phyloP scores from a whole-genome alignment of 1,284 basidiomycete genomes.

The Marasmius tenuissimus region DNA sequence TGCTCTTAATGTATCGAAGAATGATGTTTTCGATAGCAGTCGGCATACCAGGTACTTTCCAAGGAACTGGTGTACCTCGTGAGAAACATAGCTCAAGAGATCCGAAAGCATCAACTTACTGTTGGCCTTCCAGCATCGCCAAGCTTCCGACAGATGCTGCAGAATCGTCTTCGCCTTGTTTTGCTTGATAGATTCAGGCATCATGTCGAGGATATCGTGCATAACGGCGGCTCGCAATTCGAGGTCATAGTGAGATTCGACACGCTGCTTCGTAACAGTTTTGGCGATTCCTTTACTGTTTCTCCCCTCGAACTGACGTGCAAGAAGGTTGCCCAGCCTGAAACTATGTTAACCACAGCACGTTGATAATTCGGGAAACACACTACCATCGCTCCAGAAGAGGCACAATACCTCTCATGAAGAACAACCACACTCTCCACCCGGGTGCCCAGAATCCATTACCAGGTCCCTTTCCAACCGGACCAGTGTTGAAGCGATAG shows the following conservation, averaged over 20 bases:
- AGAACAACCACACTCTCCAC: slow-evolving; percentile 99
- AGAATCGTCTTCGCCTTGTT: slow-evolving; percentile 99
- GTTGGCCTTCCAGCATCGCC: slow-evolving; percentile 99
- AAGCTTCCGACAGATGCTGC: slow-evolving; percentile 96
- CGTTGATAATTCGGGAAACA: not conserved
- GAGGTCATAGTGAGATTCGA: slow-evolving; percentile 97
- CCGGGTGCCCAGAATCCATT: slow-evolving; percentile 99
- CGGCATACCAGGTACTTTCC: slow-evolving; percentile 97
- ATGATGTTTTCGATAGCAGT: slow-evolving; percentile 99
- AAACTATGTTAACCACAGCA: not conserved
- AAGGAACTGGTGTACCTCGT: slow-evolving; percentile 57
- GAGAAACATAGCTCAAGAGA: slow-evolving; percentile 3
- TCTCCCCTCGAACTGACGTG: slow-evolving; percentile 96
- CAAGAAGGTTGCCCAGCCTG: slow-evolving; percentile 94
- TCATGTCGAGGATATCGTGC: slow-evolving; percentile 99
- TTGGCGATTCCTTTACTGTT: slow-evolving; percentile 96
- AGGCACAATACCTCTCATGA: slow-evolving; percentile 98
- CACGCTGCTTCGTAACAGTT: slow-evolving; percentile 98
- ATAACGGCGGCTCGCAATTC: slow-evolving; percentile 98
- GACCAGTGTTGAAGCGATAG: slow-evolving; percentile 99
- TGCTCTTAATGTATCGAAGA: slow-evolving; percentile 98
- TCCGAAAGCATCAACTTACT: slow-evolving; percentile 46
- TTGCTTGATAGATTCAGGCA: slow-evolving; percentile 99
- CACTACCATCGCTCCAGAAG: slow-evolving; percentile 89
- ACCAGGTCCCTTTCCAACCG: slow-evolving; percentile 98